Evolutionary conservation across 768 basidiomycete species (phyloP).

Genomic region (Macrolepiota fuliginosa): DNA sequence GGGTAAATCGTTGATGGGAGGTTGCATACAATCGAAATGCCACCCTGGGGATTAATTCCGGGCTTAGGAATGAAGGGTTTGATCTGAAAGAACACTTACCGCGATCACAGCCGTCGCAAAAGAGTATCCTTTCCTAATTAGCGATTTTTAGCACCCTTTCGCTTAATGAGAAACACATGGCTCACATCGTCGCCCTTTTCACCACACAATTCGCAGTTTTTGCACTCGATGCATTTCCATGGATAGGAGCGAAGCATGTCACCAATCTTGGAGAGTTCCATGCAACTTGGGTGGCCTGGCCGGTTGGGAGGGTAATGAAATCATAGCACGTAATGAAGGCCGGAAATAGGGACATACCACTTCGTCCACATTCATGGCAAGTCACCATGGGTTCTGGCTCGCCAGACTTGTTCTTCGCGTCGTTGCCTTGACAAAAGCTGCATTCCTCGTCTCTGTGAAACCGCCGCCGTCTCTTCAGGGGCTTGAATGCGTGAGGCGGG

Average conservation of each 20-base stretch:
- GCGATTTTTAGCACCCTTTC: conserved; percentile 12
- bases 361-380: conserved; percentile 81
- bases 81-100: conserved; percentile 38
- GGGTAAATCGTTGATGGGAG: conserved; percentile 69
- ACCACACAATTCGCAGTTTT: conserved; percentile 84
- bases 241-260: conserved; percentile 66
- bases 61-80: conserved; percentile 9
- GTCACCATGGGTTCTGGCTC: conserved; percentile 69
- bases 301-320: conserved; percentile 12
- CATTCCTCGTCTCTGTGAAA: conserved; percentile 62
- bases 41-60: conserved; percentile 48
- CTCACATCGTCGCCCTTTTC: conserved; percentile 89
- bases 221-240: conserved; percentile 92
- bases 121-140: conserved; percentile 69
- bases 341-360: conserved; percentile 47
- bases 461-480: conserved; percentile 40
- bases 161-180: conserved; percentile 14
- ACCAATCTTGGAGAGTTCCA: conserved; percentile 58
- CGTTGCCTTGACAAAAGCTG: conserved; percentile 74
- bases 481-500: conserved; percentile 32
- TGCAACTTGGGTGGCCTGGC: conserved; percentile 84
- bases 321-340: conserved; percentile 9
- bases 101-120: conserved; percentile 95
- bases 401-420: conserved; percentile 52
- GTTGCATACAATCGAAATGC: conserved; percentile 79